These are phyloP conservation scores for Zygosaccharomyces pseudobailii DNA, from an alignment of 1,139 yeast species.

Conservation along the genomic window DNA sequence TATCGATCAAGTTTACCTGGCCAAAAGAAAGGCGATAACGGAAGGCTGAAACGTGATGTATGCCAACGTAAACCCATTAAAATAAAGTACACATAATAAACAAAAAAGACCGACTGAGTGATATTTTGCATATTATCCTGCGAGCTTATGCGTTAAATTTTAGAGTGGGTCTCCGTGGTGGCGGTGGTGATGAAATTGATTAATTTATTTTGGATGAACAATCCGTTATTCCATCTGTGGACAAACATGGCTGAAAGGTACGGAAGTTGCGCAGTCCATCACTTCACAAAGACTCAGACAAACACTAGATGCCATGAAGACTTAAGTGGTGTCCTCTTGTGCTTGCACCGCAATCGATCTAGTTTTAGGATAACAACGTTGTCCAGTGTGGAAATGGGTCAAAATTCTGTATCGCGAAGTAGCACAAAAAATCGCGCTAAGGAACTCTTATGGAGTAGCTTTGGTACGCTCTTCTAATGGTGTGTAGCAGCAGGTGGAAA, in stretches of 20 bases:
- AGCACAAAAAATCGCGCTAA: background rate
- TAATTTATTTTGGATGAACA: too few species aligned
- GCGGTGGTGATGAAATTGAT: background rate
- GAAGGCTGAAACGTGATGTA: background rate
- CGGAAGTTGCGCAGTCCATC: background rate
- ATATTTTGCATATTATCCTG: background rate
- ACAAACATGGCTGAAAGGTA: background rate
- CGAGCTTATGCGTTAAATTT: background rate
- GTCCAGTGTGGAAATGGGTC: too few species aligned
- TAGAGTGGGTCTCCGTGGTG: background rate
- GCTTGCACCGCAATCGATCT: slow-evolving; percentile 2
- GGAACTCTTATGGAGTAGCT: background rate
- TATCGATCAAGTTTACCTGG: background rate
- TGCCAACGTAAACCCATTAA: background rate
- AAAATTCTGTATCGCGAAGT: background rate
- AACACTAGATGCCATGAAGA: background rate
- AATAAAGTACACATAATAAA: background rate
- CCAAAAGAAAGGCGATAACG: background rate
- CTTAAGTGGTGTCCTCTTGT: background rate
- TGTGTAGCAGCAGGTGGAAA: background rate
- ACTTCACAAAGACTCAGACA: background rate
- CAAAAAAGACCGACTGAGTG: background rate
- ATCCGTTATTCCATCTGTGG: background rate
- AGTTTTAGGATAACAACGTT: too few species aligned
- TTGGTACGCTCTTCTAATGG: background rate